Conservation (phyloP, 2,329 filamentous ascomycete genomes). For the Graphilbum sp. region DNA sequence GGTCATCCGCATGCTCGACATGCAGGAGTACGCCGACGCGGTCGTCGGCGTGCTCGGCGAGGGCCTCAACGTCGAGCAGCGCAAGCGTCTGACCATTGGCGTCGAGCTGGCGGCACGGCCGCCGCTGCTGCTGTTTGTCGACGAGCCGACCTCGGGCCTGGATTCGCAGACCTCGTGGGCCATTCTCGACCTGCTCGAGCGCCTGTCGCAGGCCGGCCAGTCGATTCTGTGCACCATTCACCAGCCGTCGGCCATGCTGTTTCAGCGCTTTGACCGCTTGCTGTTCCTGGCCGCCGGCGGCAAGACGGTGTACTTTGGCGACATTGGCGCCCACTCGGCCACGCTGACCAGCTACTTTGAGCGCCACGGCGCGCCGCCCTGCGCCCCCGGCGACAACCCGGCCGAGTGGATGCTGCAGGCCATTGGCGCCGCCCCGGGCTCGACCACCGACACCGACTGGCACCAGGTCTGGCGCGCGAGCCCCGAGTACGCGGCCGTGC, state of each 20-base stretch:
- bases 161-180: slow-evolving; percentile 90
- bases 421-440: slow-evolving; percentile 47
- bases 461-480: slow-evolving; percentile 42
- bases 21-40: slow-evolving; percentile 79
- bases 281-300: slow-evolving; percentile 66
- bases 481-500: slow-evolving; percentile 36
- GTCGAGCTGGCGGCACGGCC: slow-evolving; percentile 93
- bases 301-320: slow-evolving; percentile 65
- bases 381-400: slow-evolving; percentile 54
- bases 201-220: slow-evolving; percentile 73
- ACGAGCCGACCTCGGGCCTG: slow-evolving; percentile 86
- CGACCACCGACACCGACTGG: slow-evolving; percentile 47
- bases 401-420: slow-evolving; percentile 63
- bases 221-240: slow-evolving; percentile 95
- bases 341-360: slow-evolving; percentile 62
- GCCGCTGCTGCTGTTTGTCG: slow-evolving; percentile 73
- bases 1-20: slow-evolving; percentile 82
- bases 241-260: slow-evolving; percentile 83
- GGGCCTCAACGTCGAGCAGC: slow-evolving; percentile 56
- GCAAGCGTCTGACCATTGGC: slow-evolving; percentile 66
- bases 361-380: slow-evolving; percentile 47
- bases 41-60: slow-evolving; percentile 81
- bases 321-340: slow-evolving; percentile 49
- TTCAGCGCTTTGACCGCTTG: slow-evolving; percentile 74
- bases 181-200: slow-evolving; percentile 73